Evolutionary conservation across 2,329 filamentous ascomycete species (phyloP).

Genomic region (Botryosphaeria dothidea): DNA sequence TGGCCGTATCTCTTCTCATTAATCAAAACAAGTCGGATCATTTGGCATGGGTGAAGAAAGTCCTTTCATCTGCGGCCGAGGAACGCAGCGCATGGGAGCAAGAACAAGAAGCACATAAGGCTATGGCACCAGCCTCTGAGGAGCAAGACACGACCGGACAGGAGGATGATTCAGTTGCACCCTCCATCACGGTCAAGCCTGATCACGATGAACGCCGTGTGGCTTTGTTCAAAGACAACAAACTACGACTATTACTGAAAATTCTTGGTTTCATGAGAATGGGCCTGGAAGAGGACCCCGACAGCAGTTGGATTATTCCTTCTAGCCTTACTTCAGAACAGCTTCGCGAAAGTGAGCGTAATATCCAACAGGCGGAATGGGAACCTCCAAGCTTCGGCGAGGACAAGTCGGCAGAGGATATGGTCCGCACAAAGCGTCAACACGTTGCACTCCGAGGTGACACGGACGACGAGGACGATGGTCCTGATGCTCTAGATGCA

Average conservation of each 20-base stretch:
- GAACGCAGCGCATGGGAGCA: constrained; percentile 78
- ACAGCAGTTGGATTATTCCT: constrained; percentile 78
- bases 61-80: constrained; percentile 66
- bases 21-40: constrained; percentile 76
- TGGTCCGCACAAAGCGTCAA: constrained; percentile 70
- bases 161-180: constrained; percentile 39
- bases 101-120: constrained; percentile 63
- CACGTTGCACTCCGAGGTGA: constrained; percentile 42
- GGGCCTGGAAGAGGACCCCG: constrained; percentile 68
- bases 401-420: constrained; percentile 72
- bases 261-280: constrained; percentile 69
- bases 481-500: constrained; percentile 61
- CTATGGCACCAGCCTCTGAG: constrained; percentile 16
- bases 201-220: constrained; percentile 66
- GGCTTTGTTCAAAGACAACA: constrained; percentile 86
- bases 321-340: constrained; percentile 62
- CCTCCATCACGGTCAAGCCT: constrained; percentile 54
- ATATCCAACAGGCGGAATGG: constrained; percentile 77
- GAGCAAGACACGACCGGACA: constrained; percentile 5
- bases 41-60: constrained; percentile 78
- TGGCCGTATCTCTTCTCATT: constrained; percentile 76
- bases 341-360: constrained; percentile 67
- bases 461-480: constrained; percentile 59
- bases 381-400: constrained; percentile 67
- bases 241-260: constrained; percentile 81